Percentiles rank a stretch among this genome's conserved stretches.
These are phyloP conservation scores for Rhodotorula diobovata DNA, from an alignment of 768 basidiomycete genomes.

Conservation along the genomic window DNA sequence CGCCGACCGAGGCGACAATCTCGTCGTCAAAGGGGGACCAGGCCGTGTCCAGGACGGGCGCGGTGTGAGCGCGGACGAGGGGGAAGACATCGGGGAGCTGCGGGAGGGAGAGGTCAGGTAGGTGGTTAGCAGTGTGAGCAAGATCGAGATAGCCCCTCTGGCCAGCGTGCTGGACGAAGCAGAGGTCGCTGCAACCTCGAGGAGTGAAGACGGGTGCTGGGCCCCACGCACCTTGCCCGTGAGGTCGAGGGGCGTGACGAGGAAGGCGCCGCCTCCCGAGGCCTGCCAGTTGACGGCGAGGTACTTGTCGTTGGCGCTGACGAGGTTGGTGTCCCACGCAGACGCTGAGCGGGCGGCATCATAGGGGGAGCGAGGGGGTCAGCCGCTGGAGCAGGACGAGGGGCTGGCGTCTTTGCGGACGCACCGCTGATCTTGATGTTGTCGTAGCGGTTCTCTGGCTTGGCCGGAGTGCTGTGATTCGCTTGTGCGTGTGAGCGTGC, in stretches of 20 bases:
- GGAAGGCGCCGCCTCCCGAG: conserved; percentile 88
- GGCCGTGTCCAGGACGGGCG: conserved; percentile 79
- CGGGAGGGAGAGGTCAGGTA: conserved; percentile 50
- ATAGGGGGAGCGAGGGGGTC: background rate
- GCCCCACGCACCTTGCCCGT: conserved; percentile 66
- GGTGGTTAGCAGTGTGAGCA: conserved; percentile 51
- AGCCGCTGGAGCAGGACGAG: background rate
- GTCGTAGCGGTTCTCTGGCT: conserved; percentile 32
- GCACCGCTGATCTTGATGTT: conserved; percentile 38
- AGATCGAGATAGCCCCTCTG: no score
- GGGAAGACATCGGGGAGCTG: conserved; percentile 83
- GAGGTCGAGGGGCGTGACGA: conserved; percentile 73
- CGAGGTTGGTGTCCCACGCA: conserved; percentile 89
- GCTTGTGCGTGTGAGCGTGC: no score
- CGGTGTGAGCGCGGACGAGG: conserved; percentile 67
- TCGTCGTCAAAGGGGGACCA: conserved; percentile 93
- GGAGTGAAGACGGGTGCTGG: conserved; percentile 56
- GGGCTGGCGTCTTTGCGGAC: background rate
- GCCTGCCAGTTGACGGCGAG: conserved; percentile 84
- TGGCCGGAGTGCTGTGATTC: conserved; percentile 17
- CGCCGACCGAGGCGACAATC: conserved; percentile 82
- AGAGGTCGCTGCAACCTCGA: no score
- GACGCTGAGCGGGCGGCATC: background rate
- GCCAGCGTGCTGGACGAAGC: no score
- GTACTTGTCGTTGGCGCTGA: conserved; percentile 80